Conservation (phyloP, 2,329 filamentous ascomycete species). For the Pestalotiopsis sp. region DNA sequence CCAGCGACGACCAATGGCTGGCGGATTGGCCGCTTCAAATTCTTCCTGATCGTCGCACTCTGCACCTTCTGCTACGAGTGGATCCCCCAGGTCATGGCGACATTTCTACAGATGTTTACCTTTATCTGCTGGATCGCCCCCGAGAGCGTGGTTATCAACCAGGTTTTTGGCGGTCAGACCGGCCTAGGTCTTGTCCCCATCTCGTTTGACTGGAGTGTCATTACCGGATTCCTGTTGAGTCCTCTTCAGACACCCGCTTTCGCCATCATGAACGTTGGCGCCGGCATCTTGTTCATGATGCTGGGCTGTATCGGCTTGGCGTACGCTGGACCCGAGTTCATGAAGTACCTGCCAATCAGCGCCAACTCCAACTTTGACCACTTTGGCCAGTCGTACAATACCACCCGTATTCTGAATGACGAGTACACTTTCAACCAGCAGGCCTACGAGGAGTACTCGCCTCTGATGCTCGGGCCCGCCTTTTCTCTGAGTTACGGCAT, state of each 20-base stretch:
- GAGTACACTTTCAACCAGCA: slow-evolving; percentile 44
- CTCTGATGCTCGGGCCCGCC: slow-evolving; percentile 55
- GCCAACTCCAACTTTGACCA: slow-evolving; percentile 58
- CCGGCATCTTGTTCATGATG: slow-evolving; percentile 55
- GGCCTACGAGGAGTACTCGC: slow-evolving; percentile 49
- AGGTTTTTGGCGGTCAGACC: slow-evolving; percentile 62
- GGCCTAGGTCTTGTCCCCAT: slow-evolving; percentile 63
- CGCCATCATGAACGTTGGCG: slow-evolving; percentile 58
- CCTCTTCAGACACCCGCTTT: slow-evolving; percentile 56
- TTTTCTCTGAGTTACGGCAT: slow-evolving; percentile 60
- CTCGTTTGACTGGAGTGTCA: slow-evolving; percentile 57
- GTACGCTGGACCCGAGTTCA: slow-evolving; percentile 48
- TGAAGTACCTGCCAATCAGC: slow-evolving; percentile 44
- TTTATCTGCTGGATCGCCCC: slow-evolving; percentile 65
- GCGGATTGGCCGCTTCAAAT: slow-evolving; percentile 59
- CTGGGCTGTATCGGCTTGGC: slow-evolving; percentile 43
- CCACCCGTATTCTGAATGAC: slow-evolving; percentile 44
- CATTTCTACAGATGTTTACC: slow-evolving; percentile 63
- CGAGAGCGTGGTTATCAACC: slow-evolving; percentile 61
- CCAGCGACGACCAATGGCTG: slow-evolving; percentile 57
- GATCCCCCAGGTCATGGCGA: slow-evolving; percentile 65
- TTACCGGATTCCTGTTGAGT: slow-evolving; percentile 52
- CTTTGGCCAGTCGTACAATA: slow-evolving; percentile 47
- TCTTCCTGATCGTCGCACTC: slow-evolving; percentile 56
- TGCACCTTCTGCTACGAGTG: slow-evolving; percentile 61